Evolutionary conservation across 306 rosid species (phyloP), one percentile per base, ranked within the genome.

Genomic region (Urtica urens): DNA sequence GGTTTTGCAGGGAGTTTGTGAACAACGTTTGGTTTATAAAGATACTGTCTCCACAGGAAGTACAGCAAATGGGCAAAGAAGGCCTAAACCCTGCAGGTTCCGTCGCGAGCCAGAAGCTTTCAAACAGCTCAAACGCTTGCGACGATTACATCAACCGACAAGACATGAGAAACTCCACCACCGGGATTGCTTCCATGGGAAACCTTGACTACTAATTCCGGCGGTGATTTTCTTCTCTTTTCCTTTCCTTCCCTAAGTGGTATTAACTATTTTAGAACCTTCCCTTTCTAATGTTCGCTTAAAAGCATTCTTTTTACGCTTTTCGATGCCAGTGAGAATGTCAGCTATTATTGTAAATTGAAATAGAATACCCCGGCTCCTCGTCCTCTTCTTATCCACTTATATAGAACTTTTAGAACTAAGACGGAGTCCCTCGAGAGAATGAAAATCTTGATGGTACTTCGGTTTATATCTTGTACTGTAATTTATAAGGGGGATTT

Each of bases 11-110:
- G 79, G 90, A 76, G 64, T 80, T 80, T 71, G 84, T 80, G 57
- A 80, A 77, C 81, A 73, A 56, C 63, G 90, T 80, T 47, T 73
- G 74, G 76, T 48, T 68, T 65, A 80, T 80, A 60, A 80, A 71
- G 70, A 80, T 80, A 64, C 76, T 80, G 47, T 73, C 84, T 50
- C 84, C 83, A 2, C 48, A 28, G 15, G 83, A 80, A 65, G 83
- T 77, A 55, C 90, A 59, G 58, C 76, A 73, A 52, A 70, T 80
- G 84, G 90, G 84, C 60, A 80, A 59, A 45, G 77, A 66, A 58
- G 75, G 68, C 71, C 52, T 62, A 26, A 47, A 25, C 54, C 52
- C 68, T 34, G 48, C 62, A 28, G 23, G 65, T 39, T 63, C 78
- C 64, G 62, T 58, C 28, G 60, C 72, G 17, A 44, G 51, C 58